A percentile compares a stretch with the other conserved stretches of the same genome.
Conservation (phyloP, 2,329 filamentous ascomycete genomes). For the Xylaria digitata region DNA sequence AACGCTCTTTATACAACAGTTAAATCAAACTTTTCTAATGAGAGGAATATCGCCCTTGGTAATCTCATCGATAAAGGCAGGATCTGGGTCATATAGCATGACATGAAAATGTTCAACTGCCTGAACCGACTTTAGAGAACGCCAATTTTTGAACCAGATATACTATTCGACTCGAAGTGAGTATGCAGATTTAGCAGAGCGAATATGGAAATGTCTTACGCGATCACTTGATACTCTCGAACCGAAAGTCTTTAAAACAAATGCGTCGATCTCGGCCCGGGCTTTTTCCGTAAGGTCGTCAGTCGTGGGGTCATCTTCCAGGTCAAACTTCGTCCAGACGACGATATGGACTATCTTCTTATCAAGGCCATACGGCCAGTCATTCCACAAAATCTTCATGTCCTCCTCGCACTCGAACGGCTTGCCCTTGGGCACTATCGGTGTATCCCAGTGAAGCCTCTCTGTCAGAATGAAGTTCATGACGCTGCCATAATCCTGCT, state of each 20-base stretch:
- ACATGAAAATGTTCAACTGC: slow-evolving; percentile 95
- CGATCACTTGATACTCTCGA: slow-evolving; percentile 61
- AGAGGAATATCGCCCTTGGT: slow-evolving; percentile 80
- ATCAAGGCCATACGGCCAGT: slow-evolving; percentile 94
- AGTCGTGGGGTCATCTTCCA: slow-evolving; percentile 74
- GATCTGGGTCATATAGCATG: slow-evolving; percentile 84
- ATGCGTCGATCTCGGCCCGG: slow-evolving; percentile 74
- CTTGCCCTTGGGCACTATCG: slow-evolving; percentile 50
- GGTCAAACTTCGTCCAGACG: slow-evolving; percentile 90
- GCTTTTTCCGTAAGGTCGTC: slow-evolving; percentile 75
- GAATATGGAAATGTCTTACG: slow-evolving; percentile 55
- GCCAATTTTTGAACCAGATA: slow-evolving; percentile 93
- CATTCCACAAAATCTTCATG: slow-evolving; percentile 82
- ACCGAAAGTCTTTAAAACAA: slow-evolving; percentile 75
- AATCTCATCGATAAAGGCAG: slow-evolving; percentile 73
- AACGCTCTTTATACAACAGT: neutral
- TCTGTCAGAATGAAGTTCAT: slow-evolving; percentile 79
- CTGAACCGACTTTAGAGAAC: slow-evolving; percentile 82
- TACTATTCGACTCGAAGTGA: slow-evolving; percentile 45
- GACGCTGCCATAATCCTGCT: slow-evolving; percentile 77
- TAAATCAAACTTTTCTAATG: slow-evolving; percentile 56
- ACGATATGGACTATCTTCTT: slow-evolving; percentile 83
- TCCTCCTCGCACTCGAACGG: slow-evolving; percentile 65
- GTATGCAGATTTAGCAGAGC: slow-evolving; percentile 42
- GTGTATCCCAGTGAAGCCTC: slow-evolving; percentile 74